These are phyloP conservation scores for Globisporangium uncinulatum DNA, from an alignment of 352 stramenopile genomes.

Conservation along the genomic window DNA sequence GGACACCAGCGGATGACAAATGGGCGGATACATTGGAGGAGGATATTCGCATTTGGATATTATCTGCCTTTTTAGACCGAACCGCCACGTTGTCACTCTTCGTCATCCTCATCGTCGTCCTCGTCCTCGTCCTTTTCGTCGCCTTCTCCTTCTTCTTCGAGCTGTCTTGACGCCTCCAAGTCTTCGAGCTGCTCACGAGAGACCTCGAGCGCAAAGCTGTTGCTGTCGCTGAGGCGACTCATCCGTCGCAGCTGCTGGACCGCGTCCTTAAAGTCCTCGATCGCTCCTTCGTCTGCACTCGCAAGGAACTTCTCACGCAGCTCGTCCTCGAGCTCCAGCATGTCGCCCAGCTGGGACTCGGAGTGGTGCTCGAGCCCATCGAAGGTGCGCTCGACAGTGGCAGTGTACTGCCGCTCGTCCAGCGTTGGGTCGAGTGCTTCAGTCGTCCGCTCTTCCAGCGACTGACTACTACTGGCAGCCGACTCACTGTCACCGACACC, in stretches of 20 bases:
- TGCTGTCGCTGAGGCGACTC: slow-evolving; percentile 14
- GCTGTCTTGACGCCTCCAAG: slow-evolving; percentile 3
- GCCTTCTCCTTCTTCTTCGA: slow-evolving; percentile 7
- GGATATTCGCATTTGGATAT: no score
- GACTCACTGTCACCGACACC: slow-evolving; percentile 11
- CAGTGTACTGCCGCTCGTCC: slow-evolving; percentile 28
- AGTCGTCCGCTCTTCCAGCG: background rate
- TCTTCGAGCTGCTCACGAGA: slow-evolving; percentile 12
- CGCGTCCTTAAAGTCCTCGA: slow-evolving; percentile 68
- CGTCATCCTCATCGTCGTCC: slow-evolving; percentile 25
- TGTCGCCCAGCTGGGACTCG: slow-evolving; percentile 17
- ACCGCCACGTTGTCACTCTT: background rate
- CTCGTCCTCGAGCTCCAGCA: slow-evolving; percentile 53
- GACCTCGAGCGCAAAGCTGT: slow-evolving; percentile 19
- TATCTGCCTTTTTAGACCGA: background rate
- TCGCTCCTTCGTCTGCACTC: slow-evolving; percentile 44
- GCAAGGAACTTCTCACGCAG: slow-evolving; percentile 60
- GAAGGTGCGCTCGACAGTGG: slow-evolving; percentile 31
- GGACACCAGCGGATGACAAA: background rate
- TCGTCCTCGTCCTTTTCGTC: slow-evolving; percentile 22
- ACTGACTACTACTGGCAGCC: background rate
- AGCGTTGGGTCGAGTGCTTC: background rate
- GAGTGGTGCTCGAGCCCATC: slow-evolving; percentile 1
- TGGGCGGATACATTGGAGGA: background rate
- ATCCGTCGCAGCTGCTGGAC: slow-evolving; percentile 53